Evolutionary conservation across 495 filamentous ascomycete species (phyloP), one percentile per base, ranked within the genome.

Genomic region (Staphylotrichum longicolle): DNA sequence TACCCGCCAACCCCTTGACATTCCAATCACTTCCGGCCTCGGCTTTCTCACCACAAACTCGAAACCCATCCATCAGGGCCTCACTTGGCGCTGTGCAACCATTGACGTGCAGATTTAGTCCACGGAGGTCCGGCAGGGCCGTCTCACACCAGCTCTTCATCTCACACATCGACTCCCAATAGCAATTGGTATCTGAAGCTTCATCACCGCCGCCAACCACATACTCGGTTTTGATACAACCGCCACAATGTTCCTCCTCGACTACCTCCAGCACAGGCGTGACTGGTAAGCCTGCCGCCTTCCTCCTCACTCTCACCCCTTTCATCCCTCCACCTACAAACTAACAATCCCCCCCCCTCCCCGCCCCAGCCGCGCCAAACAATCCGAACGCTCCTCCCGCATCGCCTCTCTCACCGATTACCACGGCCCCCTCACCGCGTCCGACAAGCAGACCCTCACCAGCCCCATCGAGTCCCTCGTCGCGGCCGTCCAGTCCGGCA

Each of bases 381-480:
- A 93, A 70, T 66, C 80, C 42, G 85, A 94, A 66, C 90, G 94
- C 15, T 77, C 80, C 7, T 70, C 79, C 30, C 83, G 88, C 40
- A 89, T 97, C 65, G 76, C 82, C 40, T 77, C 82, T 8, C 83
- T 98, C 7, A 80, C 78, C 6, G 68, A 70, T 5, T 97, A 97
- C 77, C 87, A 84, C 49, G 75, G 72, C 15, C 76, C 85, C 10
- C 80, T 95, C 58, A 83, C 84, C 2, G 37, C 72, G 1, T 35
- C 74, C 10, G 91, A 97, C 54, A 80, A 81, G 27, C 69, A 76
- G 0, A 87, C 90, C 50, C 80, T 97, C 54, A 77, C 86, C 37
- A 86, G 86, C 59, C 85, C 91, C 30, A 92, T 97, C 63, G 83
- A 88, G 46, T 75, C 87, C 53, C 82, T 97, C 20, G 91, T 96